phyloP scores from a whole-genome alignment of 2,329 filamentous ascomycete genomes.

The Epichloe bromicola region DNA sequence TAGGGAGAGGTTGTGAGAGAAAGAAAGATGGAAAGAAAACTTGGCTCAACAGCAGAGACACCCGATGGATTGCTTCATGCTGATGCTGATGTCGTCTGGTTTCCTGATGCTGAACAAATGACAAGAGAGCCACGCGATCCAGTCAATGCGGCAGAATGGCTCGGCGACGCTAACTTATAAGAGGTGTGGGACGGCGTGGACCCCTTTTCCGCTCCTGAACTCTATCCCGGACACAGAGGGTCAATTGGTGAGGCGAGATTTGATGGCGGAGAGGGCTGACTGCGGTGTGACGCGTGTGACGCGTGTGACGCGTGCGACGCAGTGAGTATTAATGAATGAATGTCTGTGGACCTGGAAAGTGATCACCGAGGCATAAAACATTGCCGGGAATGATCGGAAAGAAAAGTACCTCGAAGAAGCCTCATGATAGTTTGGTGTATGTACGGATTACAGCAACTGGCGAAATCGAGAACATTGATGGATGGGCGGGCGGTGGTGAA shows the following conservation, averaged over 20 bases:
- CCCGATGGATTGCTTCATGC: background rate
- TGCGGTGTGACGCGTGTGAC: background rate
- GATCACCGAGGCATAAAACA: background rate
- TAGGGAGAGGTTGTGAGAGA: background rate
- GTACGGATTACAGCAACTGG: no score
- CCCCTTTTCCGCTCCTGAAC: background rate
- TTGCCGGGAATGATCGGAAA: conserved; percentile 2
- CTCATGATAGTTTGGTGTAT: background rate
- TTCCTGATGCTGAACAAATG: background rate
- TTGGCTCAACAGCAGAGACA: background rate
- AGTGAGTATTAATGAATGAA: no score
- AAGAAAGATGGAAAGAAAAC: background rate
- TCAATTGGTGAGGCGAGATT: background rate
- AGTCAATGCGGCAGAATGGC: background rate
- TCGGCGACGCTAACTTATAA: background rate
- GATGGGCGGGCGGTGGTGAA: no score
- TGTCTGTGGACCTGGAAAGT: background rate
- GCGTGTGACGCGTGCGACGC: background rate
- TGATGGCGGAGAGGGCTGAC: background rate
- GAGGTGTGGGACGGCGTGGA: conserved; percentile 1
- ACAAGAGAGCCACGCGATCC: background rate
- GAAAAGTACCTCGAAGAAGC: background rate
- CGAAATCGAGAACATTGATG: no score
- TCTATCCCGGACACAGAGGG: background rate
- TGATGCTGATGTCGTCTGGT: no score